Percentiles rank a stretch among this genome's conserved stretches.
Conservation (phyloP, 2,329 filamentous ascomycete species). For the Onygena corvina region DNA sequence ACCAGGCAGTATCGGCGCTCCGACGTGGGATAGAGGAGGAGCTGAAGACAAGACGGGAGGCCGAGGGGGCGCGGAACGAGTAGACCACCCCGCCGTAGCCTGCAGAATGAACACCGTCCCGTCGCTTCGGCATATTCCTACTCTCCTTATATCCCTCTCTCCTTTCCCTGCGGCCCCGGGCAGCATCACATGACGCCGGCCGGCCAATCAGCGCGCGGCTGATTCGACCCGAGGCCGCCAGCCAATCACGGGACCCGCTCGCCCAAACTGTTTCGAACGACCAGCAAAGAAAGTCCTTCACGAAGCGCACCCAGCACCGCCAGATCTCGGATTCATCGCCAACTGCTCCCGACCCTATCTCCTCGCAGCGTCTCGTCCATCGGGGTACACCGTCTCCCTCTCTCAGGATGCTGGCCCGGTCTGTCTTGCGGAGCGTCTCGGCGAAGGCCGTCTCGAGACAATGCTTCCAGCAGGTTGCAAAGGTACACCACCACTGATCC, state of each 20-base stretch:
- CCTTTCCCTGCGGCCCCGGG: neutral
- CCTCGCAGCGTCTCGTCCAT: constrained; percentile 14
- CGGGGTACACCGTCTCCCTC: constrained; percentile 24
- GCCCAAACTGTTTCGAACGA: constrained; percentile 10
- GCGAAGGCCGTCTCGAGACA: constrained; percentile 66
- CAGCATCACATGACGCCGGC: constrained; percentile 9
- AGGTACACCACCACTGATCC: constrained; percentile 48
- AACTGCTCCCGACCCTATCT: constrained; percentile 20
- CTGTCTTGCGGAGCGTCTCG: constrained; percentile 79
- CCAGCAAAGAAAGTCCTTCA: constrained; percentile 7
- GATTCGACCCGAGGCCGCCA: constrained; percentile 13
- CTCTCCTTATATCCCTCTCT: no score
- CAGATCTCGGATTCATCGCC: constrained; percentile 1
- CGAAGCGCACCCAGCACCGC: constrained; percentile 1
- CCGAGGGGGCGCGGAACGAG: neutral
- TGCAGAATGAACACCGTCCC: neutral
- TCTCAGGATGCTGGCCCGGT: constrained; percentile 77
- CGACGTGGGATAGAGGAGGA: constrained; percentile 27
- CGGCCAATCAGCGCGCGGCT: constrained; percentile 14
- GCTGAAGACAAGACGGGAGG: constrained; percentile 17
- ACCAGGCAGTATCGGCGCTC: constrained; percentile 31
- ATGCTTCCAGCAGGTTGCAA: constrained; percentile 57
- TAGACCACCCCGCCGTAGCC: neutral
- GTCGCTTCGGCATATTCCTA: neutral
- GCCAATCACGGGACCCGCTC: constrained; percentile 12